A percentile compares a stretch with the other conserved stretches of the same genome.
Conservation (phyloP, 257 asterid species). For the Solanum acaule region DNA sequence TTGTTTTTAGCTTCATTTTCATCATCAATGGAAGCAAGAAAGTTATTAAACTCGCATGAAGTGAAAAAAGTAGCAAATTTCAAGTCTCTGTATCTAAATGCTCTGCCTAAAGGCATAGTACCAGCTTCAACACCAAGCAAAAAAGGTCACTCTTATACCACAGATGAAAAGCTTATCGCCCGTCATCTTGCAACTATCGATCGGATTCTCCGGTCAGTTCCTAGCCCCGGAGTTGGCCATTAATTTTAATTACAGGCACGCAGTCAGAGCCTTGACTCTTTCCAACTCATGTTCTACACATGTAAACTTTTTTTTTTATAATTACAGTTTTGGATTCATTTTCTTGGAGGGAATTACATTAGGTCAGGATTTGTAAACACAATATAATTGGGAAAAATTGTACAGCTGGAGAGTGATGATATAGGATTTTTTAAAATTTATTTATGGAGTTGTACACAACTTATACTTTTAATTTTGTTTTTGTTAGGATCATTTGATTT, state of each 20-base stretch:
- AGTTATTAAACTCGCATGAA: background rate
- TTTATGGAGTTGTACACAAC: background rate
- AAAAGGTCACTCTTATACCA: conserved; percentile 29
- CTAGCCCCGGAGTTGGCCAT: conserved; percentile 58
- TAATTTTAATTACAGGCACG: conserved; percentile 11
- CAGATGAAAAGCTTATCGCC: conserved; percentile 29
- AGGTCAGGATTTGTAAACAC: background rate
- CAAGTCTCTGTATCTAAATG: conserved; percentile 21
- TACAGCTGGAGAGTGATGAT: background rate
- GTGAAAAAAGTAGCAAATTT: background rate
- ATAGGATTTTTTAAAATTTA: background rate
- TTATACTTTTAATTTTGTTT: background rate
- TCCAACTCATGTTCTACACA: background rate
- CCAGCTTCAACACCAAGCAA: conserved; percentile 40
- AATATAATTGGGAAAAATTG: background rate
- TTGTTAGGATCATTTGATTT: background rate
- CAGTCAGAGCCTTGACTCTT: background rate
- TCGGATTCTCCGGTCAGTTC: conserved; percentile 47
- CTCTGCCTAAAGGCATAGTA: conserved; percentile 41
- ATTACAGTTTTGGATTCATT: background rate
- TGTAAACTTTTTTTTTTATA: background rate
- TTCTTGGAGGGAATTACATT: background rate
- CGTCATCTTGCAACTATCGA: conserved; percentile 37
- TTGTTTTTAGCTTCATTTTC: conserved; percentile 16
- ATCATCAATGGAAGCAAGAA: conserved; percentile 31